These are phyloP conservation scores for Rhodotorula paludigena DNA, from an alignment of 768 basidiomycete species.

Conservation along the genomic window DNA sequence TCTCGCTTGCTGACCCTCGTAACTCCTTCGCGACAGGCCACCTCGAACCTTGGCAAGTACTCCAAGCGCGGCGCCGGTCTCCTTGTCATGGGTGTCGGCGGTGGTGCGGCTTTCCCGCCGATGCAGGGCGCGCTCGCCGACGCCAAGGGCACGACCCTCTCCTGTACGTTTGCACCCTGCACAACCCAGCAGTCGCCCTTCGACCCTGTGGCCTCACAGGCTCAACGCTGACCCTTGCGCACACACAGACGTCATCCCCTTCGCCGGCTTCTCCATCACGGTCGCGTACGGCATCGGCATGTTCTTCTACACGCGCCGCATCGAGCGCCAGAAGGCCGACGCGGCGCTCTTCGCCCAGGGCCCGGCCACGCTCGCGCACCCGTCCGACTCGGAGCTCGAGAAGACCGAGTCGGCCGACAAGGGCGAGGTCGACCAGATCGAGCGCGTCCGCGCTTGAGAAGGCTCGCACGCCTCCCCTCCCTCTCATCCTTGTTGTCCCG, in stretches of 20 bases:
- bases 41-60: slow-evolving; percentile 22
- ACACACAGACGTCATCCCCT: not conserved
- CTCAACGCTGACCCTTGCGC: not conserved
- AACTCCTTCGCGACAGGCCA: too few species aligned
- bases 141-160: slow-evolving; percentile 9
- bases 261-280: slow-evolving; percentile 3
- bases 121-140: slow-evolving; percentile 48
- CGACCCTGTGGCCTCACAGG: not conserved
- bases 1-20: too few species aligned
- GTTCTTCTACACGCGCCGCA: slow-evolving; percentile 90
- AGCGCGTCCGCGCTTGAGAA: not conserved
- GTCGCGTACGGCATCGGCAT: slow-evolving; percentile 45
- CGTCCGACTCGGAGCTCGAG: not conserved
- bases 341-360: not conserved
- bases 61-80: slow-evolving; percentile 45
- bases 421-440: slow-evolving; percentile 6
- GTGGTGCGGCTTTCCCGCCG: slow-evolving; percentile 44
- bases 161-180: slow-evolving; percentile 1
- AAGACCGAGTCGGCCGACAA: slow-evolving; percentile 11
- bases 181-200: not conserved
- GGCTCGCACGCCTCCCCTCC: too few species aligned
- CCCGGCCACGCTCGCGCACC: slow-evolving; percentile 44
- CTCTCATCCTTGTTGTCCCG: too few species aligned
- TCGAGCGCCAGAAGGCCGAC: slow-evolving; percentile 43
- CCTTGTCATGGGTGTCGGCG: slow-evolving; percentile 37